Evolutionary conservation across 2,329 filamentous ascomycete genomes (phyloP), one percentile per base, ranked within the genome.

Genomic region (Huntiella moniliformis): DNA sequence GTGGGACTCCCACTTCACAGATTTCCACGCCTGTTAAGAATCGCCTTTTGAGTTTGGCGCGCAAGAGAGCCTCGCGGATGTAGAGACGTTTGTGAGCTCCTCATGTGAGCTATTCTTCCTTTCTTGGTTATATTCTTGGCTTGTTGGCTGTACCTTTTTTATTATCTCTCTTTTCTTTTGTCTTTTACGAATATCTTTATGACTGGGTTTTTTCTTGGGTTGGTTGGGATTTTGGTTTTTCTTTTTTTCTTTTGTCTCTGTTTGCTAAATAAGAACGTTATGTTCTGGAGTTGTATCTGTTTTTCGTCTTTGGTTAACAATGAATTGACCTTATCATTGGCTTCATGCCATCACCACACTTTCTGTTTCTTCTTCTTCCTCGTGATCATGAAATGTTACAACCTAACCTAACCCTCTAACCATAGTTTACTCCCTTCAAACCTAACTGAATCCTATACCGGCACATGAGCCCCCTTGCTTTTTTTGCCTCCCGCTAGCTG

Each of bases 1-100:
- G 48, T 15, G 35, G 49, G 6, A 48, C 49, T 8, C 47, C 40
- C 28, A 13, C 40, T 10, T 32, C 40, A 5, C 40, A 42, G 40
- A 32, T 52, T 8, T 32, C 50, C n/a, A 50, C 45, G 33, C 38
- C 51, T 36, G 49, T 51, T 48, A 53, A 43, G 39, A 49, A 38
- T n/a, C 34, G 47, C 7, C 33, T 49, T 32, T 36, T 49, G 28
- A 46, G 39, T 28, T 41, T 49, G 39, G 44, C 47, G 31, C 47
- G 47, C 35, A 42, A 46, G 35, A 43, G 47, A 28, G 41, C 35
- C 17, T 44, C 41, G 28, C 40, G 47, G 31, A 37, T 44, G 13
- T 50, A 44, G 32, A 12, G 31, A 15, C 22, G 22, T 28, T 28
- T 8, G 22, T 28, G 22, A 28, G 22, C 22, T 28, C 22, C 10